Base-by-base conservation (phyloP, 805 yeast genomes). In the Cyberlindnera petersonii region DNA sequence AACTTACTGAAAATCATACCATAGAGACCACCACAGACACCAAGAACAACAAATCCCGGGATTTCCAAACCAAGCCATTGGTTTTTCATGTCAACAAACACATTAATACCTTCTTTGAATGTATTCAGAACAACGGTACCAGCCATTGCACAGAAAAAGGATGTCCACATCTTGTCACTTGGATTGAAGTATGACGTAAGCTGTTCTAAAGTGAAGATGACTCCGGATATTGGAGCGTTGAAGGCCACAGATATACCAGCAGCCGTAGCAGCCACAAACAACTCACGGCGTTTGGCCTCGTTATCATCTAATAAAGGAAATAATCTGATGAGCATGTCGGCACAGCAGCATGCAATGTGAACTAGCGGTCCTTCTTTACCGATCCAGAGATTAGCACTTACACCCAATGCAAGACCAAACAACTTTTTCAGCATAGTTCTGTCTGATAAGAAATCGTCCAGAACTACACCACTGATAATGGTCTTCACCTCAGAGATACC, bases 331-430 rank as follows among this genome's bases (percentile, higher is more conserved):
- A 72, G 39, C 39, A 61, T 26, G 46, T 61, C 59, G 48, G 79
- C 61, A 52, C 78, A 64, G 46, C 85, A 77, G 48, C 85, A 76
- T 0, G 91, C 72, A 4, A 86, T 74, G 58, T 87, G 95, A 19
- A 85, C 89, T 39, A 87, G 58, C 1, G 96, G 95, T 2, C 95
- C 95, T 52, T 86, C 96, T 53, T 78, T 79, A 6, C 96, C 95
- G 6, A 83, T 69, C 86, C 91, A 83, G 3, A 86, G 53, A 0
- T 95, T 95, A 1, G 86, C 75, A 17, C 88, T 79, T 5, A 83
- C 80, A 13, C 82, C 80, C 33, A 84, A 61, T 6, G 78, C 64
- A 33, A 86, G 61, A 3, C 88, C 84, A 1, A 66, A 29, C 4
- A 74, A 63, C 54, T 86, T 86, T 37, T 67, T 65, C 3, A 74